phyloP scores from a whole-genome alignment of 495 filamentous ascomycete species.

The Penicillium longicatenatum region DNA sequence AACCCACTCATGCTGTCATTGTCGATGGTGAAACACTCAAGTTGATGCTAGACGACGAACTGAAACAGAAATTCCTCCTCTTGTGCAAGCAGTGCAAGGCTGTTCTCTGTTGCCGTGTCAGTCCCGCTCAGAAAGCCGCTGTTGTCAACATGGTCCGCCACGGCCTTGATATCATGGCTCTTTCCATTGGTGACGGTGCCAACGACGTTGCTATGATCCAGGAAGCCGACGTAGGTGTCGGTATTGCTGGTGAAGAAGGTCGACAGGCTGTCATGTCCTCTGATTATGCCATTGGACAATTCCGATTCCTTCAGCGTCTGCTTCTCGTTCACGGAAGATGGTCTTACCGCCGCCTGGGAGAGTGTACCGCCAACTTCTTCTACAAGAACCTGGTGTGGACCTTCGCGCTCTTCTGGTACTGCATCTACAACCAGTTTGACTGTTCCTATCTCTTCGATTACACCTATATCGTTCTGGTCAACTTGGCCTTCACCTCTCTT shows the following conservation, averaged over 20 bases:
- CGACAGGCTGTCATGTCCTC: slow-evolving; percentile 98
- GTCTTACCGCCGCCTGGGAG: slow-evolving; percentile 90
- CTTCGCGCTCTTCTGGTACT: slow-evolving; percentile 96
- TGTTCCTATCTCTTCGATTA: slow-evolving; percentile 96
- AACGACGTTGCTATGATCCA: slow-evolving; percentile 99
- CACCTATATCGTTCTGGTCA: slow-evolving; percentile 94
- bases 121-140: slow-evolving; percentile 95
- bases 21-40: slow-evolving; percentile 96
- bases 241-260: slow-evolving; percentile 97
- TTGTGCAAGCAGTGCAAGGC: slow-evolving; percentile 98
- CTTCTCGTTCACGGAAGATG: slow-evolving; percentile 95
- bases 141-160: slow-evolving; percentile 94
- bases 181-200: slow-evolving; percentile 95
- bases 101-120: slow-evolving; percentile 97
- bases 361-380: slow-evolving; percentile 98
- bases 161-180: slow-evolving; percentile 94
- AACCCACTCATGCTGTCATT: slow-evolving; percentile 90
- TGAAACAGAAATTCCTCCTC: slow-evolving; percentile 90
- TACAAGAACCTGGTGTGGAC: slow-evolving; percentile 99
- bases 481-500: slow-evolving; percentile 94
- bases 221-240: slow-evolving; percentile 96
- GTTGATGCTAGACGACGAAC: slow-evolving; percentile 76
- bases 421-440: slow-evolving; percentile 93
- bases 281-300: slow-evolving; percentile 98
- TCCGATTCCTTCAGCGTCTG: slow-evolving; percentile 88